Conservation (phyloP, 2,329 filamentous ascomycete genomes). For the Cordyceps cicadae region DNA sequence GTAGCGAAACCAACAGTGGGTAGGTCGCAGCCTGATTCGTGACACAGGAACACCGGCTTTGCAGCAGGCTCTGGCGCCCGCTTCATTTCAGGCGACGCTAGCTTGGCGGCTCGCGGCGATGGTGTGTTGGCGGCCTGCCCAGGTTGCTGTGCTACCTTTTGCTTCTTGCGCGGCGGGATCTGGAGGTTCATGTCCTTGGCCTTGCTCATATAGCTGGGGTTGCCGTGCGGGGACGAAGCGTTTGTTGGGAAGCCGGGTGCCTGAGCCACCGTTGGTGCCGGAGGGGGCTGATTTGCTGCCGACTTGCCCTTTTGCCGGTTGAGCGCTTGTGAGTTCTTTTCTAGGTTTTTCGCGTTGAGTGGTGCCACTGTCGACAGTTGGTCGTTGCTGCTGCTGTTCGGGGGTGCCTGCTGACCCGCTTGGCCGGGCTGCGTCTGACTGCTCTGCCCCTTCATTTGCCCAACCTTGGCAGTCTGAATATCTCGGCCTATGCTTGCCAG, state of each 20-base stretch:
- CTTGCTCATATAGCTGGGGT: constrained; percentile 47
- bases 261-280: constrained; percentile 49
- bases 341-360: constrained; percentile 40
- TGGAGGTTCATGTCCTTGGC: constrained; percentile 47
- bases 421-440: constrained; percentile 22
- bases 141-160: constrained; percentile 38
- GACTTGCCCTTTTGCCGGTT: constrained; percentile 38
- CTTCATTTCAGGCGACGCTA: constrained; percentile 37
- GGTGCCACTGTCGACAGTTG: constrained; percentile 22
- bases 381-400: constrained; percentile 9
- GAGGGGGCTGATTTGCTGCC: constrained; percentile 36
- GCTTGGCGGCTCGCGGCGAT: constrained; percentile 42
- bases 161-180: constrained; percentile 51
- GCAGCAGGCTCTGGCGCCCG: constrained; percentile 26
- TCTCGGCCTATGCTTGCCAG: constrained; percentile 47
- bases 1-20: constrained; percentile 41
- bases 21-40: constrained; percentile 47
- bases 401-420: constrained; percentile 24
- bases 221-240: constrained; percentile 50
- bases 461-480: constrained; percentile 24
- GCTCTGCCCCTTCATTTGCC: constrained; percentile 17
- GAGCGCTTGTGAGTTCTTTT: constrained; percentile 42
- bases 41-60: constrained; percentile 41
- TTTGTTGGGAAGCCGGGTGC: constrained; percentile 47
- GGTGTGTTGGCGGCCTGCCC: constrained; percentile 32